Evolutionary conservation across 2,329 filamentous ascomycete species (phyloP), one percentile per base, ranked within the genome.

Genomic region (Colletotrichum aenigma): DNA sequence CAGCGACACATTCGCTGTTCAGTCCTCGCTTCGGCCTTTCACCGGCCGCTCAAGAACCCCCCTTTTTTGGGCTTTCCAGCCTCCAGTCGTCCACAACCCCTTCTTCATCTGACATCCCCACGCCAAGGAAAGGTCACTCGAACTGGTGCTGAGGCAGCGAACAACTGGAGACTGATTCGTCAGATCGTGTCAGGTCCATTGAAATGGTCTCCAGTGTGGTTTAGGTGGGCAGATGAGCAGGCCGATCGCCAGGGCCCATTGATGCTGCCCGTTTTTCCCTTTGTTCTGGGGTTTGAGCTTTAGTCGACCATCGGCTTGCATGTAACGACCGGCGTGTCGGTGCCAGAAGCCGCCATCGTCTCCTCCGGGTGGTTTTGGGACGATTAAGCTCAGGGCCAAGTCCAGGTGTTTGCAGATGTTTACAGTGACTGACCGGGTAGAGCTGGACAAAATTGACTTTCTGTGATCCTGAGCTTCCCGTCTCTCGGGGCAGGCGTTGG

Each of bases 61-160:
- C 52, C 60, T 30, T 52, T 68, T 65, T 60, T 60, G 34, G 21
- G 28, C 70, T 65, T 58, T 73, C 55, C 62, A 75, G 55, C 62
- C 43, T 70, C 32, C 71, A 74, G 30, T 26, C 58, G 71, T 58
- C 60, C 48, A 66, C 43, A 66, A 34, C 30, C 56, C 69, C 70
- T 64, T 74, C 43, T 72, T 71, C 67, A 70, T 74, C 64, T 64
- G 69, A 68, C 65, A 75, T 72, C 73, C 73, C 73, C 73, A 73
- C 73, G 70, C 64, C 73, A 73, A 64, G 73, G 62, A 73, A 58
- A 65, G 34, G 64, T 65, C 56, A 55, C 58, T 62, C 38, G 48
- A 75, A 62, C 43, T 73, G 21, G n/a, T 30, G 62, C 64, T 52
- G 64, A 28, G 48, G 21, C 60, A 21, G 13, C 58, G 38, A 36